A percentile compares a stretch with the other conserved stretches of the same genome.
These are phyloP conservation scores for Colletotrichum karsti DNA, from an alignment of 2,329 filamentous ascomycete genomes.

Conservation along the genomic window DNA sequence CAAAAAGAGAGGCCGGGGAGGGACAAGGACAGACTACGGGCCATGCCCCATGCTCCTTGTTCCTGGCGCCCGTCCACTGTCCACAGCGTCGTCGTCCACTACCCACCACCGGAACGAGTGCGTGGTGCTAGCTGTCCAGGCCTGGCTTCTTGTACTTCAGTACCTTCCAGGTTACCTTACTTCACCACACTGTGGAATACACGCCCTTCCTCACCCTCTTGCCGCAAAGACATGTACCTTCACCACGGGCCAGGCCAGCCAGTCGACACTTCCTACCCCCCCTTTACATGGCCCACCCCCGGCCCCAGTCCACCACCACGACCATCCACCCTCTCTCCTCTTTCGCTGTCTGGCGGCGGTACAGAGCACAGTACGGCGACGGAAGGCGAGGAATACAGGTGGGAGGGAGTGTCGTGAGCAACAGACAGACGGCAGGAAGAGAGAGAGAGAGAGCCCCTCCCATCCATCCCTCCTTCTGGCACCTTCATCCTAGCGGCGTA, in stretches of 20 bases:
- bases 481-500: conserved; percentile 23
- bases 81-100: conserved; percentile 11
- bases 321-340: conserved; percentile 16
- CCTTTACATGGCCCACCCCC: conserved; percentile 5
- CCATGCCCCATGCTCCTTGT: conserved; percentile 27
- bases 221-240: not conserved
- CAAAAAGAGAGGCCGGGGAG: not conserved
- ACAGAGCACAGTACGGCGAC: not conserved
- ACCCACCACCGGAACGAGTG: conserved; percentile 3
- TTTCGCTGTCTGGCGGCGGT: conserved; percentile 5
- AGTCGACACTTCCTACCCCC: not conserved
- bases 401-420: conserved; percentile 7
- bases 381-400: not conserved
- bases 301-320: conserved; percentile 4
- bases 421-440: not conserved
- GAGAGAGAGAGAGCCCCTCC: conserved; percentile 13
- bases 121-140: conserved; percentile 1
- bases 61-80: conserved; percentile 23
- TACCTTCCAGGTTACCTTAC: too few species aligned
- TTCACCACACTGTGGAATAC: too few species aligned
- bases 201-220: not conserved
- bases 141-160: not conserved
- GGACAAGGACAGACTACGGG: conserved; percentile 19
- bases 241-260: not conserved
- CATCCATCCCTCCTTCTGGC: conserved; percentile 23